Base-by-base conservation (phyloP, 176 grass and related monocot genomes). In the Thalia dealbata region DNA sequence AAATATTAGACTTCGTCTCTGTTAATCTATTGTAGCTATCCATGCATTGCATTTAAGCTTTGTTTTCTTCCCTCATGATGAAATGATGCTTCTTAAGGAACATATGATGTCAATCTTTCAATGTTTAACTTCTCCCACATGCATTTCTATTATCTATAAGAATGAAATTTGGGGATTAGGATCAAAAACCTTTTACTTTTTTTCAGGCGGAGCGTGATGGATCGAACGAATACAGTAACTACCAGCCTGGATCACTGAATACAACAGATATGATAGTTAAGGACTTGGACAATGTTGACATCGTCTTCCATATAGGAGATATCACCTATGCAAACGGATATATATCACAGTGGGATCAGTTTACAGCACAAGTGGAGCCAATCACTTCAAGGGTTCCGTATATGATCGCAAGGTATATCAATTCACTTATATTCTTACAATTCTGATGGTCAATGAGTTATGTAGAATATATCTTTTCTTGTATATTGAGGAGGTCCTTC, bases 281-380 rank as follows among this genome's bases (percentile, higher is more conserved):
- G 78, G 92, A 96, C 23, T 79, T 96, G 5, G 72, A 88, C 82
- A 90, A 96, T 44, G 92, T 92, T 30, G 89, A 92, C 76, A 88
- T 96, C 5, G 79, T 90, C 0, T 87, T 96, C 27, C 92, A 96
- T 75, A 90, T 96, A 13, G 92, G 89, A 1, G 92, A 96, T 42
- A 92, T 96, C 13, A 50, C 77, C 51, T 96, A 96, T 30, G 86
- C 92, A 62, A 96, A 96, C 21, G 92, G 92, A 60, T 96, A 96
- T 44, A 74, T 92, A 48, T 96, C 92, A 1, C 92, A 96, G 42
- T 96, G 92, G 92, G 89, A 96, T 75, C 92, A 96, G 35, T 96
- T 96, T 77, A 96, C 89, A 6, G 82, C 91, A 42, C 92, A 96
- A 61, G 87, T 96, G 6, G 84, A 96, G 52, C 64, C 52, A n/a